Evolutionary conservation across 2,329 filamentous ascomycete genomes (phyloP).

Genomic region (Aspergillus thermomutatus): DNA sequence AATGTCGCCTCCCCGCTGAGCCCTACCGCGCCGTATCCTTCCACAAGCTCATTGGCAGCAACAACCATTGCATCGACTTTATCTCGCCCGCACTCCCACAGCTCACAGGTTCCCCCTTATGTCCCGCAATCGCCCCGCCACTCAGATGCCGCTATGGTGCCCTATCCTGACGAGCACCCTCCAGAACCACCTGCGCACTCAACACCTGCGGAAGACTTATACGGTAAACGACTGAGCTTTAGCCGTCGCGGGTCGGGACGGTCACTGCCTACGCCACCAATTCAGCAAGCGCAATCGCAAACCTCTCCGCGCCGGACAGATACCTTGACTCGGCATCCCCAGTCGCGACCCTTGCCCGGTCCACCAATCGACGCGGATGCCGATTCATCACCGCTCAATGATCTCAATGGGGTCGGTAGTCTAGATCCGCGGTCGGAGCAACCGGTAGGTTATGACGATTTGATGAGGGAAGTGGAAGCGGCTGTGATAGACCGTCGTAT

Average conservation of each 20-base stretch:
- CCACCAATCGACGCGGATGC: constrained; percentile 49
- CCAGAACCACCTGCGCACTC: constrained; percentile 34
- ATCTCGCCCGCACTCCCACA: constrained; percentile 21
- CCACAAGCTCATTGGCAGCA: constrained; percentile 19
- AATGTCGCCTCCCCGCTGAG: constrained; percentile 21
- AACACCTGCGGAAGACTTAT: constrained; percentile 21
- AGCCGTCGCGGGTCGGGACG: constrained; percentile 33
- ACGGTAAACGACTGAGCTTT: constrained; percentile 24
- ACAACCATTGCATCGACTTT: constrained; percentile 12
- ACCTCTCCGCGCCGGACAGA: constrained; percentile 51
- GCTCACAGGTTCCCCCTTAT: constrained; percentile 21
- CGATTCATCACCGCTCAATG: constrained; percentile 17
- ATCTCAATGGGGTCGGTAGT: constrained; percentile 19
- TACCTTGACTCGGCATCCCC: constrained; percentile 55
- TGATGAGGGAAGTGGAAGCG: constrained; percentile 56
- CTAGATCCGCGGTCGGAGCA: constrained; percentile 39
- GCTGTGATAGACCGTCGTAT: constrained; percentile 43
- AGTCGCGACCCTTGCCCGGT: constrained; percentile 57
- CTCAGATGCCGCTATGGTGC: constrained; percentile 14
- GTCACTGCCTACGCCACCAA: constrained; percentile 47
- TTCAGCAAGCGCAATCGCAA: constrained; percentile 49
- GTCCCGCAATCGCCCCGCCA: constrained; percentile 22
- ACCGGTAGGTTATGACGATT: constrained; percentile 50
- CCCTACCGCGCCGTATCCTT: constrained; percentile 18
- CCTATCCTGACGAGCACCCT: constrained; percentile 28